Evolutionary conservation across 1,284 basidiomycete species (phyloP), one percentile per base, ranked within the genome.

Genomic region (Cutaneotrichosporon sp.): DNA sequence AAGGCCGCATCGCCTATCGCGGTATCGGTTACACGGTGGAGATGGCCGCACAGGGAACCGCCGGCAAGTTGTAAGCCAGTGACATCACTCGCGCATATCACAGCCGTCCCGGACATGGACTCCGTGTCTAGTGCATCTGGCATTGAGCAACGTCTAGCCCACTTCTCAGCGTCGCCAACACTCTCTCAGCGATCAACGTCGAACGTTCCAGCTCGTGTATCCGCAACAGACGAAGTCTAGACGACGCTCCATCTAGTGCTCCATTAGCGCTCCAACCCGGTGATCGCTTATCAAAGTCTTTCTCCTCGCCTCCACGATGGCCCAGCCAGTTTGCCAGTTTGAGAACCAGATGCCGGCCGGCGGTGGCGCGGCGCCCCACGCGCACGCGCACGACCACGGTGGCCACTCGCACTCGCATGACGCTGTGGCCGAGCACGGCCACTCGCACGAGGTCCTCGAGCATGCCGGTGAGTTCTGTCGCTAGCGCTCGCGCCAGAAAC

Each of bases 361-460:
- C 17, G 59, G 51, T 26, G 52, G 49, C 17, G 21, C 46, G 18
- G 46, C 39, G 7, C 40, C 39, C 48, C 45, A 46, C 26, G 20
- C 38, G 26, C 52, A 61, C 51, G 30, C 37, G 18, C 59, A 55
- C 43, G 48, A 53, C 50, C 79, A 80, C 17, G 56, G 42, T 15
- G 77, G 71, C 22, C 50, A 55, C 30, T 49, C 56, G 13, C 62
- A 64, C 46, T 43, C 58, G 3, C 66, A 69, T 46, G 52, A 55
- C 43, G 56, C 56, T 4, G 36, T 33, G 26, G 64, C 72, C 46
- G 88, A 90, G 55, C 89, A 92, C 68, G 90, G 90, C 2, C 90
- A 93, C 65, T 90, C 90, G 0, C 91, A 94, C 70, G 91, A 92
- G 60, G 86, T 88, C 65, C 79, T 93, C 46, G 89, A 93, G 51